phyloP scores from a whole-genome alignment of 768 basidiomycete species.

The Tephrocybe rancida region DNA sequence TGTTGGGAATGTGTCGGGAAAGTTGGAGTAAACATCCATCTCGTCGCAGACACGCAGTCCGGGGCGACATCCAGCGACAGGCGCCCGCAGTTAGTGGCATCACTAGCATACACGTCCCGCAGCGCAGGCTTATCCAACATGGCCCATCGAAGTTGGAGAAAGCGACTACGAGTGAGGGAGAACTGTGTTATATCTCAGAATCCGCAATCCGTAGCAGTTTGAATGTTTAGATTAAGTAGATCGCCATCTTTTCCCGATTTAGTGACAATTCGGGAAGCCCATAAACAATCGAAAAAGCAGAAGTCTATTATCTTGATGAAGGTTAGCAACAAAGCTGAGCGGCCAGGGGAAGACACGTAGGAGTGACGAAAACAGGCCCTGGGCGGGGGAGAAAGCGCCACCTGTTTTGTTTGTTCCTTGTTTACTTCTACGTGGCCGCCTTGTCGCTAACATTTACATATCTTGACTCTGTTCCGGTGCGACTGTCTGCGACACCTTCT shows the following conservation, averaged over 20 bases:
- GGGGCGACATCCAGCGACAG: too few species aligned
- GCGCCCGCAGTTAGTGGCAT: too few species aligned
- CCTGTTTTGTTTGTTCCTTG: conserved; percentile 29
- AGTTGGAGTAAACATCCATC: too few species aligned
- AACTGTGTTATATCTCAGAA: not conserved
- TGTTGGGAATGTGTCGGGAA: not conserved
- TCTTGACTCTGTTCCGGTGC: conserved; percentile 25
- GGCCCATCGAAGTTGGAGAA: too few species aligned
- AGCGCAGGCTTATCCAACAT: too few species aligned
- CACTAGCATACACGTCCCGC: too few species aligned
- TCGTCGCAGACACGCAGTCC: too few species aligned
- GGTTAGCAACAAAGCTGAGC: too few species aligned
- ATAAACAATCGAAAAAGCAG: too few species aligned
- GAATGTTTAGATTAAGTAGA: not conserved
- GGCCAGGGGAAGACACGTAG: not conserved
- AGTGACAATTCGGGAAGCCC: too few species aligned
- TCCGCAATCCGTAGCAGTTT: not conserved
- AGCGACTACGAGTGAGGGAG: not conserved
- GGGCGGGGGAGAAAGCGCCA: conserved; percentile 17
- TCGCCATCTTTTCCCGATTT: too few species aligned
- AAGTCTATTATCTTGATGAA: too few species aligned
- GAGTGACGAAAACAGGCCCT: not conserved
- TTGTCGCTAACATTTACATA: conserved; percentile 18
- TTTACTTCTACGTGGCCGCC: conserved; percentile 38
- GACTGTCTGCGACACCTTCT: conserved; percentile 43